Conservation (phyloP, 208 protist genomes). For the Leishmania guyanensis region DNA sequence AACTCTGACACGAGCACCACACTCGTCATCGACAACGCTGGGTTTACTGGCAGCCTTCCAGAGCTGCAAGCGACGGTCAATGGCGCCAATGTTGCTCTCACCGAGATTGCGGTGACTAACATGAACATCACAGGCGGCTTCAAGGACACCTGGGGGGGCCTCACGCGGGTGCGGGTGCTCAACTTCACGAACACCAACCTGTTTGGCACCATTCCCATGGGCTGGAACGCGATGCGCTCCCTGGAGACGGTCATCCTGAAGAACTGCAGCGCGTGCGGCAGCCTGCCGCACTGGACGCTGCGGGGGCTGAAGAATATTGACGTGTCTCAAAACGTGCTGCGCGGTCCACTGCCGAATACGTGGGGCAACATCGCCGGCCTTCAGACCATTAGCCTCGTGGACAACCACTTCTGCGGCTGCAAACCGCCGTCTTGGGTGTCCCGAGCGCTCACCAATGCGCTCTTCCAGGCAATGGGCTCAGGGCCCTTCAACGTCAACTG, state of each 20-base stretch:
- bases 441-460: slow-evolving; percentile 9
- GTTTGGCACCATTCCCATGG: slow-evolving; percentile 18
- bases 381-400: slow-evolving; percentile 9
- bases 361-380: slow-evolving; percentile 17
- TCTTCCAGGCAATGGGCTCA: slow-evolving; percentile 14
- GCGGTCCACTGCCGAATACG: slow-evolving; percentile 10
- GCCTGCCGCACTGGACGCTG: slow-evolving; percentile 29
- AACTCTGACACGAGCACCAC: slow-evolving; percentile 3
- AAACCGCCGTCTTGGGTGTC: slow-evolving; percentile 13
- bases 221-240: slow-evolving; percentile 17
- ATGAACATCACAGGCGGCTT: slow-evolving; percentile 21
- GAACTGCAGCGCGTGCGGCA: slow-evolving; percentile 21
- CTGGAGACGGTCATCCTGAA: background rate
- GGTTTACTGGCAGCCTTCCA: slow-evolving; percentile 7
- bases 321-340: slow-evolving; percentile 14
- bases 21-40: slow-evolving; percentile 9
- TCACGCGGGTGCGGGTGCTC: slow-evolving; percentile 2
- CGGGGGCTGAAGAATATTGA: slow-evolving; percentile 13
- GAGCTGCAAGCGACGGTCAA: background rate
- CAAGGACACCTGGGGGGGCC: slow-evolving; percentile 14
- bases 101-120: slow-evolving; percentile 7
- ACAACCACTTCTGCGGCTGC: slow-evolving; percentile 26
- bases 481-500: slow-evolving; percentile 3
- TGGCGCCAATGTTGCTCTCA: slow-evolving; percentile 3
- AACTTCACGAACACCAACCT: slow-evolving; percentile 21